Percentiles rank a stretch among this genome's conserved stretches.
Evolutionary conservation across 2,329 filamentous ascomycete genomes (phyloP).

Genomic region (Fusarium sp.): DNA sequence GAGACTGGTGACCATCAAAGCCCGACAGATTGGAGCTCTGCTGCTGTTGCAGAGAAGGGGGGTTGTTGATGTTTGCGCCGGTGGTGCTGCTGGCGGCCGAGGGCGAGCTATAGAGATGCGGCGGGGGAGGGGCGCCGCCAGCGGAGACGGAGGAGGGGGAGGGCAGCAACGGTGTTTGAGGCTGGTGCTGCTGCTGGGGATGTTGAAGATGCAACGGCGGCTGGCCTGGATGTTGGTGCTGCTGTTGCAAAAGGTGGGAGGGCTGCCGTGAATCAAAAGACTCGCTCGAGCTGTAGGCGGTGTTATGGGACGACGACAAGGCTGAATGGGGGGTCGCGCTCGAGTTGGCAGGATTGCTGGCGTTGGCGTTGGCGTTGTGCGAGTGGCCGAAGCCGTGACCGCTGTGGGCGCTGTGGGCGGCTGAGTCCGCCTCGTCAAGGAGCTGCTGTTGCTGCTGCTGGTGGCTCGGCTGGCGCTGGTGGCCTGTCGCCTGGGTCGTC

Average conservation of each 20-base stretch:
- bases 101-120: slow-evolving; percentile 48
- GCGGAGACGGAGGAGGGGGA: slow-evolving; percentile 31
- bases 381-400: slow-evolving; percentile 26
- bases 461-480: slow-evolving; percentile 36
- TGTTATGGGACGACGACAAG: slow-evolving; percentile 54
- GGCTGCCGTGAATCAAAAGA: slow-evolving; percentile 54
- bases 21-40: slow-evolving; percentile 41
- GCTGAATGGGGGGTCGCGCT: slow-evolving; percentile 56
- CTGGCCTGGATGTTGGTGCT: slow-evolving; percentile 45
- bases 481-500: slow-evolving; percentile 30
- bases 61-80: slow-evolving; percentile 39
- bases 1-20: slow-evolving; percentile 52
- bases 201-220: slow-evolving; percentile 43
- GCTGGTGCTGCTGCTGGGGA: slow-evolving; percentile 32
- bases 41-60: slow-evolving; percentile 47
- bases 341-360: slow-evolving; percentile 38
- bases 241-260: slow-evolving; percentile 44
- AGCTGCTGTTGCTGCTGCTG: slow-evolving; percentile 38
- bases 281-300: slow-evolving; percentile 60
- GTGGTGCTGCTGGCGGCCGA: slow-evolving; percentile 41
- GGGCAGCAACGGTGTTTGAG: slow-evolving; percentile 33
- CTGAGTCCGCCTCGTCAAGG: slow-evolving; percentile 45
- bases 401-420: slow-evolving; percentile 41
- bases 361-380: slow-evolving; percentile 25
- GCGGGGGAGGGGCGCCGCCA: slow-evolving; percentile 41